phyloP scores from a whole-genome alignment of 208 protist species.

The Crithidia expoeki region DNA sequence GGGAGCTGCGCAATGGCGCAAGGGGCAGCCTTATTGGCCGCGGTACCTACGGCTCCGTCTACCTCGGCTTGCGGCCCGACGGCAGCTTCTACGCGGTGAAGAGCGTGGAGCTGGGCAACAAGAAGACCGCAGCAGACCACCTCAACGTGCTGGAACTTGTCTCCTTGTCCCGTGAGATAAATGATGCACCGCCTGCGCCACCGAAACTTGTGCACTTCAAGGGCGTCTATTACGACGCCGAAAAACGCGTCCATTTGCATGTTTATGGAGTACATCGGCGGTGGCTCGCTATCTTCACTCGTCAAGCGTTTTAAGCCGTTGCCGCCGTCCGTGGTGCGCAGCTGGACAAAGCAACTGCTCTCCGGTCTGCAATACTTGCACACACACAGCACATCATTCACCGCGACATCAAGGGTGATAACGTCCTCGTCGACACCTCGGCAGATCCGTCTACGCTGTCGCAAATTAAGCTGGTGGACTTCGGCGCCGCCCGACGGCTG shows the following conservation, averaged over 20 bases:
- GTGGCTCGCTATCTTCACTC: constrained; percentile 82
- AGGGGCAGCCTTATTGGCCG: constrained; percentile 85
- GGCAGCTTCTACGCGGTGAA: constrained; percentile 91
- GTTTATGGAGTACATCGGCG: constrained; percentile 94
- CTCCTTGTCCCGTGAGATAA: constrained; percentile 90
- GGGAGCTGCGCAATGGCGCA: constrained; percentile 73
- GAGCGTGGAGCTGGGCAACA: constrained; percentile 73
- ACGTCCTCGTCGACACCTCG: constrained; percentile 87
- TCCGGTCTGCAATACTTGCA: constrained; percentile 84
- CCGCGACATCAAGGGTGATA: constrained; percentile 93
- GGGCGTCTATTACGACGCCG: constrained; percentile 74
- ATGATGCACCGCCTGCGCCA: constrained; percentile 91
- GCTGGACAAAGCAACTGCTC: constrained; percentile 89
- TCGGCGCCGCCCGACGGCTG: constrained; percentile 82
- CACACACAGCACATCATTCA: constrained; percentile 93
- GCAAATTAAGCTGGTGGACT: constrained; percentile 93
- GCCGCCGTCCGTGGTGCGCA: constrained; percentile 77
- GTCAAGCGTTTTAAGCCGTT: constrained; percentile 91
- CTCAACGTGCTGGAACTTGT: constrained; percentile 83
- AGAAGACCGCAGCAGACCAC: constrained; percentile 35
- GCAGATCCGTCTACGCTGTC: constrained; percentile 51
- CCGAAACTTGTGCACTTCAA: constrained; percentile 93
- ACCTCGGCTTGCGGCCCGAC: constrained; percentile 80
- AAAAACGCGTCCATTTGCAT: constrained; percentile 79
- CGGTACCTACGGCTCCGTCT: constrained; percentile 92